Evolutionary conservation across 2,329 filamentous ascomycete species (phyloP).

Genomic region (Ascochyta rabiei): DNA sequence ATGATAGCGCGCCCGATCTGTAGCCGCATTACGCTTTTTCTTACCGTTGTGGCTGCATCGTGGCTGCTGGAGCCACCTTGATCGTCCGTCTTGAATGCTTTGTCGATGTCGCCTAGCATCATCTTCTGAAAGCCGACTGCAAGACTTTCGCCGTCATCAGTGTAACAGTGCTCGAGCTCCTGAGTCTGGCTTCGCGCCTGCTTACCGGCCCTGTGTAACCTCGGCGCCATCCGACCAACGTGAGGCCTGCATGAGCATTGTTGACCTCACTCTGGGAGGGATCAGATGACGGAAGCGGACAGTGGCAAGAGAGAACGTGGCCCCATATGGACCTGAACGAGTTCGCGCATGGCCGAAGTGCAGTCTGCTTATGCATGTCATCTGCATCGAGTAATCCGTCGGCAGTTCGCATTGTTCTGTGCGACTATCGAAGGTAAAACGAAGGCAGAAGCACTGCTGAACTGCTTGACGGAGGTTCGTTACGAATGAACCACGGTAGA

Average conservation of each 20-base stretch:
- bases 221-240: background rate
- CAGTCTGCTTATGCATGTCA: constrained; percentile 1
- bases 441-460: background rate
- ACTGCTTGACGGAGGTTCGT: background rate
- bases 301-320: background rate
- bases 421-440: background rate
- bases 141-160: constrained; percentile 6
- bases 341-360: background rate
- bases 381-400: background rate
- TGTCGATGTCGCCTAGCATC: background rate
- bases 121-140: background rate
- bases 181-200: background rate
- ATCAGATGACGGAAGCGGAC: constrained; percentile 6
- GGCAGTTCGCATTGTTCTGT: background rate
- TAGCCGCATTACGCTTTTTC: background rate
- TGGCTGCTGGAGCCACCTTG: background rate
- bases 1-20: background rate
- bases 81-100: constrained; percentile 5
- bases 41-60: background rate
- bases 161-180: constrained; percentile 2
- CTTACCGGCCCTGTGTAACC: constrained; percentile 5
- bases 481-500: background rate
- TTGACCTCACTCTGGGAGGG: background rate
- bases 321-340: constrained; percentile 7
- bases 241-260: constrained; percentile 2